Conservation (phyloP, 1,284 basidiomycete genomes). For the Tilletia setariae region DNA sequence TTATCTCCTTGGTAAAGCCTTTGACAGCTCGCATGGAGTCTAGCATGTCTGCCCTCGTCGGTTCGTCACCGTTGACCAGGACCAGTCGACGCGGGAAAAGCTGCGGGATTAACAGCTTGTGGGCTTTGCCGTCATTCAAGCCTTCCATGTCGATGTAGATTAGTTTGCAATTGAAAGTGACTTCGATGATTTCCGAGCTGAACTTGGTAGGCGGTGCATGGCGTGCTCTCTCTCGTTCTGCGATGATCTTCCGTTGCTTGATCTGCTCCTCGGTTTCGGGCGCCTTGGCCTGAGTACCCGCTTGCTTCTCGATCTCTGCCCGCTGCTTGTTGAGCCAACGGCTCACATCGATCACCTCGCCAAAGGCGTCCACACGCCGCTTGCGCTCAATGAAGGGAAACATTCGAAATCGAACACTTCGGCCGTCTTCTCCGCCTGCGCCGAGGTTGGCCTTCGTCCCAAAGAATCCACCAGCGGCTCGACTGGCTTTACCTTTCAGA, state of each 20-base stretch:
- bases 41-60: conserved; percentile 27
- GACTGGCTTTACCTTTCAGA: conserved; percentile 85
- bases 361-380: conserved; percentile 86
- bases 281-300: conserved; percentile 7
- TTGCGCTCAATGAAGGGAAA: conserved; percentile 95
- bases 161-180: conserved; percentile 77
- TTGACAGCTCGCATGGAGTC: conserved; percentile 30
- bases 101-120: conserved; percentile 94
- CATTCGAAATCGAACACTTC: conserved; percentile 77
- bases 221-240: conserved; percentile 81
- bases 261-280: conserved; percentile 15
- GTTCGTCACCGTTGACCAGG: conserved; percentile 42
- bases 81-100: conserved; percentile 72
- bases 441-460: conserved; percentile 55
- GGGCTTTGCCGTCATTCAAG: conserved; percentile 88
- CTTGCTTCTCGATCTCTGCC: conserved; percentile 23
- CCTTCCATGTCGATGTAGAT: conserved; percentile 94
- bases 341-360: conserved; percentile 81
- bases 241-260: conserved; percentile 63
- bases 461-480: conserved; percentile 71
- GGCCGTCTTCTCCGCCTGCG: conserved; percentile 55
- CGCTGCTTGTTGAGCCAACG: conserved; percentile 58
- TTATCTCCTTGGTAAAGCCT: conserved; percentile 81
- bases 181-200: conserved; percentile 68
- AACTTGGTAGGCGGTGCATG: conserved; percentile 92